phyloP scores from a whole-genome alignment of 2,329 filamentous ascomycete species.

The Claviceps monticola region DNA sequence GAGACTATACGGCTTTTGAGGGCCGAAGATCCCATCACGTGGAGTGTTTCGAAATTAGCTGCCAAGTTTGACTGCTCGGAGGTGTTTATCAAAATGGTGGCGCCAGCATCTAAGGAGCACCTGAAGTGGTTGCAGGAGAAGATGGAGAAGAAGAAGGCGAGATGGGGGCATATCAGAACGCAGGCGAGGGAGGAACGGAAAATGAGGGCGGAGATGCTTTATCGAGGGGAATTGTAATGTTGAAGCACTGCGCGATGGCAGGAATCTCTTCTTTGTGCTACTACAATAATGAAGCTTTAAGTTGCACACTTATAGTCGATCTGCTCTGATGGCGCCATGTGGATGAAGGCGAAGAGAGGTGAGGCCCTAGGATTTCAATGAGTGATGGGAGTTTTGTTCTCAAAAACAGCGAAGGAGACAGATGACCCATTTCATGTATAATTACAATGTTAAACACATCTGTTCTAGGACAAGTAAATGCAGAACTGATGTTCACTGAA shows the following conservation, averaged over 20 bases:
- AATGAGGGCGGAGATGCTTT: constrained; percentile 39
- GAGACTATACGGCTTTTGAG: constrained; percentile 45
- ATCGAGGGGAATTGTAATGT: constrained; percentile 34
- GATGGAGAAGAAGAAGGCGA: constrained; percentile 33
- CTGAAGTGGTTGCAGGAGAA: constrained; percentile 29
- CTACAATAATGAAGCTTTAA: not conserved
- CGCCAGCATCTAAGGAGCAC: constrained; percentile 34
- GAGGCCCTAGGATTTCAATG: too few relatives aligned
- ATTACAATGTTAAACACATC: too few relatives aligned
- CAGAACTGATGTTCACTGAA: too few relatives aligned
- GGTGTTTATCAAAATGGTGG: constrained; percentile 45
- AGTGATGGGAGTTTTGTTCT: too few relatives aligned
- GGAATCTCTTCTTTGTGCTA: too few relatives aligned
- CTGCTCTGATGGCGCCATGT: too few relatives aligned
- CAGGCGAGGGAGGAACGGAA: constrained; percentile 41
- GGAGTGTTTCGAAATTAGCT: constrained; percentile 41
- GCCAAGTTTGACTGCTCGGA: constrained; percentile 40
- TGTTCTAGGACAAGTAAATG: too few relatives aligned
- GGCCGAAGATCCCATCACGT: constrained; percentile 35
- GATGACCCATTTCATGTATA: too few relatives aligned
- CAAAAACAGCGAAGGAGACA: too few relatives aligned
- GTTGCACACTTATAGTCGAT: not conserved
- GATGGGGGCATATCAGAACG: constrained; percentile 42
- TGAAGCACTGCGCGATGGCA: not conserved
- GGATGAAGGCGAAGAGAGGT: too few relatives aligned